Percentiles rank a stretch among this genome's conserved stretches.
These are phyloP conservation scores for Avena eriantha DNA, from an alignment of 176 grass and related monocot genomes.

Conservation along the genomic window DNA sequence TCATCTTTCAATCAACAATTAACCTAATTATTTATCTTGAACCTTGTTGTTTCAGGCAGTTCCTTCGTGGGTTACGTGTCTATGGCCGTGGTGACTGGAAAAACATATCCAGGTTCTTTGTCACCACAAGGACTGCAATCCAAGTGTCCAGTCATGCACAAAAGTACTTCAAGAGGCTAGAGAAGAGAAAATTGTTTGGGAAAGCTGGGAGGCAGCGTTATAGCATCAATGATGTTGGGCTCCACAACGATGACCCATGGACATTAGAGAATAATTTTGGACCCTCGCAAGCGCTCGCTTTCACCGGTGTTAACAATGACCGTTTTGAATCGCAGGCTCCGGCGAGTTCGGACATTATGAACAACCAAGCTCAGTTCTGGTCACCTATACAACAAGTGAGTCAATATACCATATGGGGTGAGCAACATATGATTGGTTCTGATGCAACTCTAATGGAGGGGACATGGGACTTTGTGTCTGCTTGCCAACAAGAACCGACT, in stretches of 20 bases:
- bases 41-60: not conserved
- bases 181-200: too few relatives aligned
- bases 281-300: not conserved
- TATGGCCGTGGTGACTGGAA: conserved; percentile 6
- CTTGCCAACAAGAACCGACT: not conserved
- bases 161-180: conserved; percentile 13
- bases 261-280: not conserved
- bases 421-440: not conserved
- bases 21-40: not conserved
- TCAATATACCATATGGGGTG: not conserved
- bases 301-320: not conserved
- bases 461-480: not conserved
- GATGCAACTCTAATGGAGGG: not conserved
- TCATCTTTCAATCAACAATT: not conserved
- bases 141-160: conserved; percentile 25
- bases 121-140: not conserved
- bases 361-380: not conserved
- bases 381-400: not conserved
- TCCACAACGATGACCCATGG: conserved; percentile 3
- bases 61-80: not conserved
- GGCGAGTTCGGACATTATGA: not conserved
- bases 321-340: not conserved
- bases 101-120: not conserved
- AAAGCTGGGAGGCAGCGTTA: not conserved
- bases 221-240: not conserved